A percentile compares a stretch with the other conserved stretches of the same genome.
Evolutionary conservation across 1,284 basidiomycete species (phyloP).

Genomic region (Farysia itapuensis): DNA sequence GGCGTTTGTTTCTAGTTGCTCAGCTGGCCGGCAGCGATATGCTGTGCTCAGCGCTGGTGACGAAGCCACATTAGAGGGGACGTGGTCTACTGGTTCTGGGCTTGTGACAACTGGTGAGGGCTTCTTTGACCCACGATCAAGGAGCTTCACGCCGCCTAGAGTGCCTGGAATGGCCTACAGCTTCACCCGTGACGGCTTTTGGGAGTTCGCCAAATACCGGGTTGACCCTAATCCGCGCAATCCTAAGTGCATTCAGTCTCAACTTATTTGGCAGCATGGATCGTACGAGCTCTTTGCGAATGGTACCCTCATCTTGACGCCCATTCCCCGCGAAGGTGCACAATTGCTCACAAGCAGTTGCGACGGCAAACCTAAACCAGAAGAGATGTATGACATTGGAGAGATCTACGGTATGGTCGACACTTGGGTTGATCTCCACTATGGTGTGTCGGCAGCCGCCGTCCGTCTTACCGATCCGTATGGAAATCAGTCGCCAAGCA

Average conservation of each 20-base stretch:
- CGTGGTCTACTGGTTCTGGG: constrained; percentile 53
- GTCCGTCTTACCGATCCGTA: constrained; percentile 26
- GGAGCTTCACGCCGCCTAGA: constrained; percentile 49
- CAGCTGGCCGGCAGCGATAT: constrained; percentile 27
- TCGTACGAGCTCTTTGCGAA: constrained; percentile 48
- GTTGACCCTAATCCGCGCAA: constrained; percentile 41
- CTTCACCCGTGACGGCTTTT: constrained; percentile 56
- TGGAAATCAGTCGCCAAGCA: constrained; percentile 20
- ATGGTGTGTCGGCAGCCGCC: constrained; percentile 6
- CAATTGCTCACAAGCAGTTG: constrained; percentile 30
- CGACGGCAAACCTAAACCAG: constrained; percentile 5
- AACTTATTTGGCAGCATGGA: constrained; percentile 59
- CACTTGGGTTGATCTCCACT: constrained; percentile 30
- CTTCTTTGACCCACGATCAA: constrained; percentile 55
- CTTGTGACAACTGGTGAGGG: constrained; percentile 45
- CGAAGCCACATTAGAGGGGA: constrained; percentile 41
- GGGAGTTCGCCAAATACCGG: constrained; percentile 55
- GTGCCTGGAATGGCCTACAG: constrained; percentile 55
- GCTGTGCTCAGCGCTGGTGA: constrained; percentile 14
- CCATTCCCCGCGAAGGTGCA: constrained; percentile 27
- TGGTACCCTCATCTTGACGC: constrained; percentile 27
- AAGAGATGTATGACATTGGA: constrained; percentile 33
- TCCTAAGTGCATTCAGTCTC: constrained; percentile 49
- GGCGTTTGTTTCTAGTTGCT: not conserved
- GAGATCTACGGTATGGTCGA: constrained; percentile 28